Evolutionary conservation across 768 basidiomycete genomes (phyloP), one percentile per base, ranked within the genome.

Genomic region (Serendipita sp.): DNA sequence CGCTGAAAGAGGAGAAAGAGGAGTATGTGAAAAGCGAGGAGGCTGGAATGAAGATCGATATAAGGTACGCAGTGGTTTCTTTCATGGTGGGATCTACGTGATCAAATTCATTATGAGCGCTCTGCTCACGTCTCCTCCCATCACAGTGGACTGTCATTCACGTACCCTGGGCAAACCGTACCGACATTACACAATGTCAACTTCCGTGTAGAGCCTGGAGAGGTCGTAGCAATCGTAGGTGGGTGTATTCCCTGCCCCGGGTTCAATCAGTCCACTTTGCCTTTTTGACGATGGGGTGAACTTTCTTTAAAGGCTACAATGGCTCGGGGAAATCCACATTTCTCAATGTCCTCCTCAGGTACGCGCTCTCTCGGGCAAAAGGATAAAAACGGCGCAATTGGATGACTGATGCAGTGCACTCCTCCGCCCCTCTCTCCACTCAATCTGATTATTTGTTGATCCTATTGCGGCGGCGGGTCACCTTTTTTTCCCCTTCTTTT

Each of bases 201-300:
- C 67, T 82, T 94, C 65, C 78, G 76, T 26, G 75, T 94, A 45
- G 74, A 81, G 62, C 75, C 88, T 16, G 91, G 91, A 13, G 86
- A 90, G 74, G 84, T 78, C 42, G 78, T 93, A 56, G 91, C 91
- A 13, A 84, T 94, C 64, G 90, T 92, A 22, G 90, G 53, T 33
- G n/a, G 70, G 17, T 64, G 64, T 30, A 22, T 11, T 31, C 13
- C 30, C 0, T 58, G 17, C 17, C 14, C 9, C 9, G 45, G 45
- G 45, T 20, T 48, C 45, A 48, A 7, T 7, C 14, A 14, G 5
- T 14, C 38, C 38, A 7, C 38, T 38, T 38, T 38, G 38, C 38
- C 38, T 38, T 38, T 38, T 38, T 38, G 38, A 38, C 45, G 28
- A 22, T 28, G 9, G 20, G 5, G 11, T 58, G 26, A 58, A 22